These are phyloP conservation scores for Penicillium sp. DNA, from an alignment of 2,329 filamentous ascomycete species.

Conservation along the genomic window DNA sequence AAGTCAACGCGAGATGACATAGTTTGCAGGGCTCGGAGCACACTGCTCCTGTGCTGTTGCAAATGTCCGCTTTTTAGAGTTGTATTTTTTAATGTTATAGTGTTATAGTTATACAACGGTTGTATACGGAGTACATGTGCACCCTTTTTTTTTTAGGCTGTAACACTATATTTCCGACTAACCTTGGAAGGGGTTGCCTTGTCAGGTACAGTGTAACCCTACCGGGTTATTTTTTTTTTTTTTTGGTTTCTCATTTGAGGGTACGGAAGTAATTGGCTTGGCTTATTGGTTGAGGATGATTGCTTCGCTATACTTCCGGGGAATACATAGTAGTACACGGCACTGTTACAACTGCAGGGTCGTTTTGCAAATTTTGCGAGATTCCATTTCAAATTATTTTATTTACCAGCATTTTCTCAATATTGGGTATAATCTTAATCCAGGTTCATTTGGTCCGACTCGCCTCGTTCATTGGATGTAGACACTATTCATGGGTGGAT, in stretches of 20 bases:
- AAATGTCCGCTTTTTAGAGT: background rate
- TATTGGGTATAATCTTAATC: constrained; percentile 3
- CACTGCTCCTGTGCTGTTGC: constrained; percentile 17
- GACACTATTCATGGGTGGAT: constrained; percentile 4
- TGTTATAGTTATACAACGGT: background rate
- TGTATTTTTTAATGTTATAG: background rate
- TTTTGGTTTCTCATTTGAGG: background rate
- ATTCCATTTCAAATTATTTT: background rate
- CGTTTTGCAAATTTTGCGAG: background rate
- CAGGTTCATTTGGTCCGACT: background rate
- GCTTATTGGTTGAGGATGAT: background rate
- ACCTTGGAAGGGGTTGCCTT: background rate
- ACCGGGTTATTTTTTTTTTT: background rate
- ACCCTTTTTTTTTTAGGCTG: background rate
- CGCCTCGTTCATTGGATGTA: constrained; percentile 3
- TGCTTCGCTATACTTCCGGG: background rate
- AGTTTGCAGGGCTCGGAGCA: constrained; percentile 20
- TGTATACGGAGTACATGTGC: too few species aligned
- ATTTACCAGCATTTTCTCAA: background rate
- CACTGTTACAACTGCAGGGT: background rate
- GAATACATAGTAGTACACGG: background rate
- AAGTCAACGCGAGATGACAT: constrained; percentile 20
- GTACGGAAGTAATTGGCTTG: background rate
- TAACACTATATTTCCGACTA: background rate
- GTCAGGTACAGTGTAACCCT: constrained; percentile 7